Evolutionary conservation across 352 stramenopile species (phyloP), one percentile per base, ranked within the genome.

Genomic region (Pythium coloratum): DNA sequence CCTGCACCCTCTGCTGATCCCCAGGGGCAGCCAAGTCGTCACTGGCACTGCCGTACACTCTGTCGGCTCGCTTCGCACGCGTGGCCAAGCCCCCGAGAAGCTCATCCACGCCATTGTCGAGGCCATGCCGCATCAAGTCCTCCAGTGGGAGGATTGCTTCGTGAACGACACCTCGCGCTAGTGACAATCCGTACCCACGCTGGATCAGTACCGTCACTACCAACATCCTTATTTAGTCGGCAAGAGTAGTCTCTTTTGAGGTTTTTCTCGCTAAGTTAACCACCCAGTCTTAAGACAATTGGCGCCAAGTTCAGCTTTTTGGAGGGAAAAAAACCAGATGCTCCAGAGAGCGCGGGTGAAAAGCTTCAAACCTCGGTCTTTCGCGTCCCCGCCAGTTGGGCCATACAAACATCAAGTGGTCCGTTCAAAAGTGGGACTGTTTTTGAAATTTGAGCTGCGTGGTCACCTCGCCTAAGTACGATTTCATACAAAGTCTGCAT

Each of bases 81-180:
- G 59, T 32, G 47, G 40, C 16, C 40, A 54, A 2, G 24, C 47
- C 10, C 32, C 40, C 14, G 9, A 46, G 8, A n/a, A 56, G 7
- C 53, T 55, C 34, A 67, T 68, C 20, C 24, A 46, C 8, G 40
- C 12, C 53, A 65, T 72, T 2, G 28, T 68, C 14, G 60, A 62
- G 6, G 60, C 64, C 32, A 50, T 72, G 47, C 66, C 66, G 36
- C 44, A 32, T 53, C 44, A 62, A 20, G 53, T 68, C 44, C 60
- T 72, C 18, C 33, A 68, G 38, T 72, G 66, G 66, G 66, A 72
- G 53, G 66, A 68, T 36, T 51, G 33, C 26, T 72, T 72, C 47
- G 55, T 72, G 7, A 55, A 64, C 49, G 53, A 26, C 3, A 42
- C 56, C 26, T 63, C 62, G 33, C 54, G 32, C 1, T 40, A 59